phyloP scores from a whole-genome alignment of 1,284 basidiomycete genomes.

The Puccinia hordei region DNA sequence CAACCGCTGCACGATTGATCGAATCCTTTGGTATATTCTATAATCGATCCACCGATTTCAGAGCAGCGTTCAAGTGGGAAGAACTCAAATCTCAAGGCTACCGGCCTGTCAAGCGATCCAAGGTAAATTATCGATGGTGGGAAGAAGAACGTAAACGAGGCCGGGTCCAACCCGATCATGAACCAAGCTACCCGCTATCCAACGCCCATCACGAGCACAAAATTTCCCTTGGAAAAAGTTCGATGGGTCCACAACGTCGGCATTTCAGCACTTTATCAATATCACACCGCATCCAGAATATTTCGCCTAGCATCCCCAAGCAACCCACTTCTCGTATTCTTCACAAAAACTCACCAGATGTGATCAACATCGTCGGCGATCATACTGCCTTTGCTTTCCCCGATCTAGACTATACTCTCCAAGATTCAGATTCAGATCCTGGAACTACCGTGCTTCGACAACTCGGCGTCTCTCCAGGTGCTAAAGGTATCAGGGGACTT shows the following conservation, averaged over 20 bases:
- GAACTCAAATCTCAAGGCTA: constrained; percentile 44
- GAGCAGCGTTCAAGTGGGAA: constrained; percentile 37
- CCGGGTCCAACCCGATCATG: constrained; percentile 45
- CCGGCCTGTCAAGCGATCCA: constrained; percentile 41
- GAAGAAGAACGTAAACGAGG: constrained; percentile 48
- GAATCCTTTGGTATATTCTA: constrained; percentile 34
- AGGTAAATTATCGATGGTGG: constrained; percentile 44
- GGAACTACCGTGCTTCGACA: constrained; percentile 5
- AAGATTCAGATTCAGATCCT: constrained; percentile 35
- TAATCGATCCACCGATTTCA: constrained; percentile 36
- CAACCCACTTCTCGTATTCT: constrained; percentile 18
- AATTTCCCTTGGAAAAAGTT: neutral
- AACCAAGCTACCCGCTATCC: constrained; percentile 35
- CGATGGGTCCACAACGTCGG: neutral
- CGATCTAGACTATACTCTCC: constrained; percentile 40
- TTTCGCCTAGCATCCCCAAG: neutral
- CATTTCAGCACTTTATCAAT: constrained; percentile 7
- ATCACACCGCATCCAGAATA: neutral
- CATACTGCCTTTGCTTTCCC: constrained; percentile 25
- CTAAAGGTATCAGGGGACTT: constrained; percentile 46
- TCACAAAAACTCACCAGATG: constrained; percentile 44
- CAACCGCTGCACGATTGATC: constrained; percentile 24
- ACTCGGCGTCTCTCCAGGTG: constrained; percentile 30
- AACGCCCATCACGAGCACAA: neutral
- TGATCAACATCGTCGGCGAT: constrained; percentile 37